phyloP scores from a whole-genome alignment of 441 rosid species.

The Adansonia rubrostipa region DNA sequence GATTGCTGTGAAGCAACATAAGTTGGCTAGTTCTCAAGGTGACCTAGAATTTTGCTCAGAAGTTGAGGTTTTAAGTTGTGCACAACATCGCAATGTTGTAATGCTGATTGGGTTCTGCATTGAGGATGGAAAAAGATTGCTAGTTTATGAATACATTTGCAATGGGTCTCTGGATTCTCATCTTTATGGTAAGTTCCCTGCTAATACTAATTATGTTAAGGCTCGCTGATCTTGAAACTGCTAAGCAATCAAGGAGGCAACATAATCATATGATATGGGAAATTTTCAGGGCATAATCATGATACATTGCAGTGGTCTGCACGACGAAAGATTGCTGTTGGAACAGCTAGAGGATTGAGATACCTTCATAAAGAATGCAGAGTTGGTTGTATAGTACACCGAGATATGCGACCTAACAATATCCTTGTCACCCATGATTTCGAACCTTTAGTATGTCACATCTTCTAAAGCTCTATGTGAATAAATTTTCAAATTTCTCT shows the following conservation, averaged over 20 bases:
- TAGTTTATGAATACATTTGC: slow-evolving; percentile 73
- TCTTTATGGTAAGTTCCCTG: slow-evolving; percentile 59
- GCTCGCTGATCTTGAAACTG: neutral
- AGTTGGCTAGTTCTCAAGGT: slow-evolving; percentile 76
- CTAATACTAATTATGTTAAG: slow-evolving; percentile 18
- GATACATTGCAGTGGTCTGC: slow-evolving; percentile 66
- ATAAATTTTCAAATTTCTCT: neutral
- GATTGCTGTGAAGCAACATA: slow-evolving; percentile 76
- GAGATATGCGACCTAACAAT: slow-evolving; percentile 75
- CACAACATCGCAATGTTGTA: slow-evolving; percentile 77
- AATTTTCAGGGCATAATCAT: slow-evolving; percentile 44
- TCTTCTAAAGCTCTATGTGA: slow-evolving; percentile 22
- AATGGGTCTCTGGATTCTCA: slow-evolving; percentile 71
- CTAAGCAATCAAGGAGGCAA: neutral
- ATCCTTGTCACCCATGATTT: slow-evolving; percentile 77
- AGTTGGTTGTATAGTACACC: slow-evolving; percentile 77
- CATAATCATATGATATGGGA: slow-evolving; percentile 4
- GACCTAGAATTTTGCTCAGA: slow-evolving; percentile 74
- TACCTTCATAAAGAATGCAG: slow-evolving; percentile 83
- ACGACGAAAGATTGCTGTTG: slow-evolving; percentile 64
- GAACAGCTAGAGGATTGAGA: slow-evolving; percentile 80
- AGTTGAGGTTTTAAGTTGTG: slow-evolving; percentile 76
- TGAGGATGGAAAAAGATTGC: slow-evolving; percentile 68
- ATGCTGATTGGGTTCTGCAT: slow-evolving; percentile 69
- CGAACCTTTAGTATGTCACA: slow-evolving; percentile 59